A percentile compares a stretch with the other conserved stretches of the same genome.
Conservation (phyloP, 2,329 filamentous ascomycete species). For the Chaetomiaceae sp. region DNA sequence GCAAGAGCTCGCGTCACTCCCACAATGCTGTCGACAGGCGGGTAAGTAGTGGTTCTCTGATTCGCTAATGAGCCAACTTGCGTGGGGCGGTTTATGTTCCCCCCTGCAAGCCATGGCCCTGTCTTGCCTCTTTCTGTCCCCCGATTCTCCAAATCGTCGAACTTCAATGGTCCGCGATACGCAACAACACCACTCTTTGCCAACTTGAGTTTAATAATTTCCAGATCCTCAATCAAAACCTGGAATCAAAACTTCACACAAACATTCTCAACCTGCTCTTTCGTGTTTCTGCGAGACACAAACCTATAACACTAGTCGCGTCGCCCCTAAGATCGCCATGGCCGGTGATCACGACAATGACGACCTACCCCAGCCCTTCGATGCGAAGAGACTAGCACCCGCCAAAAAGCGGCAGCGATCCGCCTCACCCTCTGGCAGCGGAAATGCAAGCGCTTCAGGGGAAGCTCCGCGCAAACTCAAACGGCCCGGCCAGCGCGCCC, state of each 20-base stretch:
- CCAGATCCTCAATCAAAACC: too few species aligned
- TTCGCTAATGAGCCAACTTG: neutral
- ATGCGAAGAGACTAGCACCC: slow-evolving; percentile 54
- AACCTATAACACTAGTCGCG: too few species aligned
- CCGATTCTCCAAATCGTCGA: neutral
- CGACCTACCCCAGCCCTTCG: slow-evolving; percentile 57
- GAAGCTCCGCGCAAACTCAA: slow-evolving; percentile 61
- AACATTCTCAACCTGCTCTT: too few species aligned
- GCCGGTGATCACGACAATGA: slow-evolving; percentile 31
- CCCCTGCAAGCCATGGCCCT: neutral
- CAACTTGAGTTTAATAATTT: too few species aligned
- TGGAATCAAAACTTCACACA: too few species aligned
- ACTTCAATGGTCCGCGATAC: neutral
- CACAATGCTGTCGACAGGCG: too few species aligned
- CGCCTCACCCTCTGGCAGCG: slow-evolving; percentile 37
- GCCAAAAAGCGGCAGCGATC: slow-evolving; percentile 56
- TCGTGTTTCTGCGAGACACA: too few species aligned
- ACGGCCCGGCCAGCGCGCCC: slow-evolving; percentile 61
- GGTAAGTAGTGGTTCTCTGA: neutral
- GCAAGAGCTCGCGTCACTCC: slow-evolving; percentile 25
- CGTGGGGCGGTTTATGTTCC: neutral
- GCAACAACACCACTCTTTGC: neutral
- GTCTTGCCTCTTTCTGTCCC: neutral
- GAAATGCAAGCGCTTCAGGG: slow-evolving; percentile 9
- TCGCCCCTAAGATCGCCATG: slow-evolving; percentile 12